These are phyloP conservation scores for Leishmania gerbilli DNA, from an alignment of 208 protist species.

Conservation along the genomic window DNA sequence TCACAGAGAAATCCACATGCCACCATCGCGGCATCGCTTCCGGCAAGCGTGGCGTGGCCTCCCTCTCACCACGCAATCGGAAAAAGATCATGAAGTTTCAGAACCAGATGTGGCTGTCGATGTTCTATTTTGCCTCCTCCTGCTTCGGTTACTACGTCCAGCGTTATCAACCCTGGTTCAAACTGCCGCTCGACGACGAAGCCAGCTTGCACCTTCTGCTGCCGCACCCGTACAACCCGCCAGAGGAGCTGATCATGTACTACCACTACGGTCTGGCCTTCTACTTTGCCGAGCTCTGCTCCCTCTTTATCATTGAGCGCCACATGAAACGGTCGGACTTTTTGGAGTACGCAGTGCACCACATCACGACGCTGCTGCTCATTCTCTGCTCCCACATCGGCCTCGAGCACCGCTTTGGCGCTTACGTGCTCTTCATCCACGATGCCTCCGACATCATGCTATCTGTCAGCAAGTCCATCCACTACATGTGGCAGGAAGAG, in stretches of 20 bases:
- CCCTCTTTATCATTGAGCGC: conserved; percentile 51
- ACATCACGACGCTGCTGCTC: conserved; percentile 60
- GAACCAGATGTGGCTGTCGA: conserved; percentile 70
- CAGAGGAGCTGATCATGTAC: conserved; percentile 46
- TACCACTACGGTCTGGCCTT: conserved; percentile 76
- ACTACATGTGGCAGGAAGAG: conserved; percentile 59
- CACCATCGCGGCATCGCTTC: conserved; percentile 24
- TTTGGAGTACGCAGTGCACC: conserved; percentile 68
- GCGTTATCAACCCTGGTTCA: conserved; percentile 62
- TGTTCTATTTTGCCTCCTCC: conserved; percentile 60
- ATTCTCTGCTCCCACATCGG: conserved; percentile 61
- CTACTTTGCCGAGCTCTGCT: conserved; percentile 63
- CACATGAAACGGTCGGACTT: conserved; percentile 67
- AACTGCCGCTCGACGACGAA: conserved; percentile 43
- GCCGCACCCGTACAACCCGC: conserved; percentile 60
- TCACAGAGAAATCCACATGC: conserved; percentile 38
- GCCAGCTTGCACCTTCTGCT: conserved; percentile 40
- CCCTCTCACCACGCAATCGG: conserved; percentile 35
- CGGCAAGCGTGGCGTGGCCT: conserved; percentile 29
- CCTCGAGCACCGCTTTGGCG: conserved; percentile 69
- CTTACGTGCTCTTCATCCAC: conserved; percentile 77
- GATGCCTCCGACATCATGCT: conserved; percentile 78
- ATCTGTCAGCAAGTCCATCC: conserved; percentile 49
- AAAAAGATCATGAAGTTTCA: conserved; percentile 68
- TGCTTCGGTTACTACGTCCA: conserved; percentile 60